These are phyloP conservation scores for Pythium oligandrum DNA, from an alignment of 352 stramenopile genomes.

Conservation along the genomic window DNA sequence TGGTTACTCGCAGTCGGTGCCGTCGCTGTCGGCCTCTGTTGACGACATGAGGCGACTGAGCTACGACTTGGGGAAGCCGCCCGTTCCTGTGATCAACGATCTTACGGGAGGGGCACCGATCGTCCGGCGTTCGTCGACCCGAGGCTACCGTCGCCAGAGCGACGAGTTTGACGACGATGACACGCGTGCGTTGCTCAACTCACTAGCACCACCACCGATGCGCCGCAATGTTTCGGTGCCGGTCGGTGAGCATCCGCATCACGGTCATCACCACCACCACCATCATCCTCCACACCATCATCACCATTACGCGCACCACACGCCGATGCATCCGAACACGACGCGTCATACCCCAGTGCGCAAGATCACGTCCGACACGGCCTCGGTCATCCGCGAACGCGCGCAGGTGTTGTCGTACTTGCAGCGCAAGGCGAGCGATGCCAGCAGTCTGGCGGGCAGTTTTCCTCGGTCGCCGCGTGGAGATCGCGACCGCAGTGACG, in stretches of 20 bases:
- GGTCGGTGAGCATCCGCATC: slow-evolving; percentile 9
- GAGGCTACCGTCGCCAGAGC: too few relatives aligned
- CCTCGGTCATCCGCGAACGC: slow-evolving; percentile 73
- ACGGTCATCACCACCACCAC: slow-evolving; percentile 19
- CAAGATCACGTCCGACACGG: slow-evolving; percentile 35
- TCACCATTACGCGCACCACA: slow-evolving; percentile 6
- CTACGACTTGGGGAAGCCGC: slow-evolving; percentile 15
- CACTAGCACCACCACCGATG: slow-evolving; percentile 9
- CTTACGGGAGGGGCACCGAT: not conserved
- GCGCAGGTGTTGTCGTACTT: slow-evolving; percentile 86
- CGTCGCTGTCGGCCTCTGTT: slow-evolving; percentile 6
- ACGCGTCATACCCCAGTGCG: not conserved
- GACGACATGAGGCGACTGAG: slow-evolving; percentile 11
- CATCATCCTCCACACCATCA: slow-evolving; percentile 6
- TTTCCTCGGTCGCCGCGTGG: slow-evolving; percentile 42
- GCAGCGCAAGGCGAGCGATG: slow-evolving; percentile 79
- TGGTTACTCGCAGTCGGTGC: not conserved
- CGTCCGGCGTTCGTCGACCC: slow-evolving; percentile 6
- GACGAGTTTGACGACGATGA: slow-evolving; percentile 6
- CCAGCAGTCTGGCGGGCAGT: slow-evolving; percentile 63
- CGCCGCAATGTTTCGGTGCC: slow-evolving; percentile 19
- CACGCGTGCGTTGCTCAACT: slow-evolving; percentile 6
- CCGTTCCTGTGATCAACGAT: slow-evolving; percentile 1
- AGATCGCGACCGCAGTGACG: slow-evolving; percentile 23
- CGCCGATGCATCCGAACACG: too few relatives aligned